Evolutionary conservation across 805 yeast genomes (phyloP), one percentile per base, ranked within the genome.

Genomic region (Lipomyces kockii): DNA sequence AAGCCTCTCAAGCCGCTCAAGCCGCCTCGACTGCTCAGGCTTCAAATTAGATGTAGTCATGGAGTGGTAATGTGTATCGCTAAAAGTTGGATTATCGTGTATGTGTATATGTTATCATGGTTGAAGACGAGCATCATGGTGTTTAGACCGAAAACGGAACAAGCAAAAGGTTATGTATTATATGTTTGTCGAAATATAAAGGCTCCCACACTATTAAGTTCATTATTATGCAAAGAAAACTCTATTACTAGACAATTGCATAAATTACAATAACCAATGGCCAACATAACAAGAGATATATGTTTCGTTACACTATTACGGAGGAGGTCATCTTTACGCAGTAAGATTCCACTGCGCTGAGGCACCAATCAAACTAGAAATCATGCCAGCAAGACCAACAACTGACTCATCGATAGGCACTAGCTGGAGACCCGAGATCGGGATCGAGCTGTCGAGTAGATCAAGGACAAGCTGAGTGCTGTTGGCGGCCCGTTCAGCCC

Each of bases 381-480:
- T 80, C 32, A 89, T 84, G 76, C 98, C 98, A 51, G 95, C 92
- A 66, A 88, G 80, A 49, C 97, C 97, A 61, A 92, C 85, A 54
- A 87, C 83, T 60, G 96, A 95, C 73, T 93, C 97, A 76, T 87
- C 86, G 74, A 86, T 81, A 72, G 82, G 82, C 73, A 89, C 80
- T 78, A 82, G 80, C 65, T 84, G 83, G 78, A 90, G 84, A 63
- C 87, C 85, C 78, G 89, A 87, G 76, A 88, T 80, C 12, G 95
- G 97, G 74, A 93, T 88, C 70, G 89, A 82, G 70, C 85, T 76
- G 79, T 93, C 98, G 69, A 89, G 83, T 11, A 84, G 77, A 76
- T 92, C 94, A 91, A 94, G 90, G 35, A 89, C 78, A 68, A 91
- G 80, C 79, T 87, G 90, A 74, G 88, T 84, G 72, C 83, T 81